These are phyloP conservation scores for Aspergillus steynii DNA, from an alignment of 495 filamentous ascomycete species.

Conservation along the genomic window DNA sequence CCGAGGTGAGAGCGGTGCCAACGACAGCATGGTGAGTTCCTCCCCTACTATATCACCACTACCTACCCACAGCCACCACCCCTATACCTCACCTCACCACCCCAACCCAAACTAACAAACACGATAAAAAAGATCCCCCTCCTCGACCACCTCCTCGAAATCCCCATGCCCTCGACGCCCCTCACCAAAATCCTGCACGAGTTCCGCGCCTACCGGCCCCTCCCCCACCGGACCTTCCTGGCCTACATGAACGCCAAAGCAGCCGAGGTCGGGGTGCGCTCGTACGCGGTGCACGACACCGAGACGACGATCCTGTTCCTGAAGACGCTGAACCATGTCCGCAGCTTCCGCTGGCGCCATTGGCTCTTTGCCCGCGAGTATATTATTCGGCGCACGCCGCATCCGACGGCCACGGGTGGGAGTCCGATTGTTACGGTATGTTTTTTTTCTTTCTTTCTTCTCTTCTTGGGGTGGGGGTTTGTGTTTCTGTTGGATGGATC, in stretches of 20 bases:
- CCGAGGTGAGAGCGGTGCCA: constrained; percentile 86
- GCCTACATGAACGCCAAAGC: constrained; percentile 63
- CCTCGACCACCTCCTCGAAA: constrained; percentile 76
- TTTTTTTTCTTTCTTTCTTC: constrained; percentile 8
- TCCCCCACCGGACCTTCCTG: constrained; percentile 82
- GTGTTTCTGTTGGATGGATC: too few species aligned
- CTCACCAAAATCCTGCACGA: constrained; percentile 82
- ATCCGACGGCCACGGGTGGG: constrained; percentile 87
- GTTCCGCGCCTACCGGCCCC: constrained; percentile 81
- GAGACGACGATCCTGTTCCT: constrained; percentile 65
- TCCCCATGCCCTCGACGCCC: constrained; percentile 79
- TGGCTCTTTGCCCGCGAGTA: constrained; percentile 97
- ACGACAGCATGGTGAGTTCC: constrained; percentile 72
- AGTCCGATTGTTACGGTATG: constrained; percentile 83
- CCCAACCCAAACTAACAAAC: constrained; percentile 10
- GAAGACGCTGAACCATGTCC: constrained; percentile 73
- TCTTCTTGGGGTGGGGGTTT: not conserved
- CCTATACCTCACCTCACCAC: not conserved
- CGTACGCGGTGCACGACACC: constrained; percentile 59
- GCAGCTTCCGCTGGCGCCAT: constrained; percentile 90
- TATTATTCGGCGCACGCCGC: constrained; percentile 76
- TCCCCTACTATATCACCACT: not conserved
- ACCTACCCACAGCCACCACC: not conserved
- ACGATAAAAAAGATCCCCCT: constrained; percentile 65
- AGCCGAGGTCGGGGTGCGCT: constrained; percentile 55